A percentile compares a stretch with the other conserved stretches of the same genome.
Evolutionary conservation across 106 monocot genomes (phyloP).

Genomic region (Narthecium ossifragum): DNA sequence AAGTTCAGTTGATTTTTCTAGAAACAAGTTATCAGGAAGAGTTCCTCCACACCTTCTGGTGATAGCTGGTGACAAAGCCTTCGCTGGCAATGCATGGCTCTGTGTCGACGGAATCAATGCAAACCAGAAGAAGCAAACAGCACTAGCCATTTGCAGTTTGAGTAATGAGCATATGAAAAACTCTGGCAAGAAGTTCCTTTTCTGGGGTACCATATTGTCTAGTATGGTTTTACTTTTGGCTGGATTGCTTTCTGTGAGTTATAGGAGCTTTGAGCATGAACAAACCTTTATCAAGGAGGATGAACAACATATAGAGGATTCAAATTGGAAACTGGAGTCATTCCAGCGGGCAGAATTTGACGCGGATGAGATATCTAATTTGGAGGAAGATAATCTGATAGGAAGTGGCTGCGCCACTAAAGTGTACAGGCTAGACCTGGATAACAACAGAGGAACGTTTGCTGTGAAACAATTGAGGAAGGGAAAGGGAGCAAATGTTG

Average conservation of each 20-base stretch:
- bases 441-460: constrained; percentile 38
- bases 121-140: constrained; percentile 3
- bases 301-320: constrained; percentile 9
- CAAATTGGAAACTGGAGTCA: constrained; percentile 50
- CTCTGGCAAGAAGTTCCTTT: constrained; percentile 30
- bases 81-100: constrained; percentile 37
- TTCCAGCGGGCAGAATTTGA: constrained; percentile 60
- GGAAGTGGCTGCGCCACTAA: constrained; percentile 61
- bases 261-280: constrained; percentile 48
- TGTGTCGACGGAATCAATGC: constrained; percentile 25
- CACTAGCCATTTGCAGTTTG: constrained; percentile 24
- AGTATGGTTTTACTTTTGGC: constrained; percentile 15
- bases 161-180: constrained; percentile 16
- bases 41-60: constrained; percentile 54
- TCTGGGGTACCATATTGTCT: constrained; percentile 46
- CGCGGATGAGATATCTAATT: constrained; percentile 43
- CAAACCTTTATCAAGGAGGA: constrained; percentile 19
- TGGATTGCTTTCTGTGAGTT: constrained; percentile 31
- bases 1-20: constrained; percentile 53
- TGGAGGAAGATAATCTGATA: constrained; percentile 62
- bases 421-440: constrained; percentile 52
- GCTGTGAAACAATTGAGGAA: constrained; percentile 73
- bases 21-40: constrained; percentile 46
- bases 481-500: constrained; percentile 24
- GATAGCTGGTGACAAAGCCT: constrained; percentile 49